Base-by-base conservation (phyloP, 1,139 yeast genomes). In the Geotrichum australiense region DNA sequence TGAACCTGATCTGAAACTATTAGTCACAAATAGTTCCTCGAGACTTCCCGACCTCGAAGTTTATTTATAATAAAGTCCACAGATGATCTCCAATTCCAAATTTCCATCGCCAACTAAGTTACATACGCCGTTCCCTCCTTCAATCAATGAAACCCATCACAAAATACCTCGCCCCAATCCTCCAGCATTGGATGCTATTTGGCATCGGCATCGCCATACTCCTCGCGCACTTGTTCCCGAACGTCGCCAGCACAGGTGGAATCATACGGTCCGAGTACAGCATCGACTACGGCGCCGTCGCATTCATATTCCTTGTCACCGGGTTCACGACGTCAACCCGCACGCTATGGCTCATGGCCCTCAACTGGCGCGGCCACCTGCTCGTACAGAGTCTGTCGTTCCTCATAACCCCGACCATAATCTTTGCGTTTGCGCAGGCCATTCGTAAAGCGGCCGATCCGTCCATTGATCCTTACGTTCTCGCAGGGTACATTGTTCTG, bases 281-380 rank as follows among this genome's bases (percentile, higher is more conserved):
- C 33, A 82, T 87, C 35, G 81, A 81, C 15, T 87, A 86, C 57
- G 87, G 89, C 29, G 94, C 94, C 0, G 94, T 86, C 12, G 94
- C 94, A 0, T 65, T 84, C 35, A 85, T 86, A 47, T 86, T 87
- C 63, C 66, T 87, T 35, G 74, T 84, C 26, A 78, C 87, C 39
- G 96, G 96, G 0, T 61, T 86, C 25, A 75, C 87, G 20, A 85
- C 86, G 78, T 66, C 76, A 24, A 74, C 94, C 0, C 69, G 65
- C 37, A 75, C 74, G 35, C 65, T 87, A 39, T 47, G 74, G 55
- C 66, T 65, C 20, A 83, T 83, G 61, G 67, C 79, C 61, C 64
- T 71, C 1, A 76, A 83, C 54, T 84, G 93, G 91, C 68, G 94
- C 51, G 91, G 93, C 0, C 96, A 87, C 61, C 51, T 80, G 26